Base-by-base conservation (phyloP, 106 monocot genomes). In the Dendrobium nobile region DNA sequence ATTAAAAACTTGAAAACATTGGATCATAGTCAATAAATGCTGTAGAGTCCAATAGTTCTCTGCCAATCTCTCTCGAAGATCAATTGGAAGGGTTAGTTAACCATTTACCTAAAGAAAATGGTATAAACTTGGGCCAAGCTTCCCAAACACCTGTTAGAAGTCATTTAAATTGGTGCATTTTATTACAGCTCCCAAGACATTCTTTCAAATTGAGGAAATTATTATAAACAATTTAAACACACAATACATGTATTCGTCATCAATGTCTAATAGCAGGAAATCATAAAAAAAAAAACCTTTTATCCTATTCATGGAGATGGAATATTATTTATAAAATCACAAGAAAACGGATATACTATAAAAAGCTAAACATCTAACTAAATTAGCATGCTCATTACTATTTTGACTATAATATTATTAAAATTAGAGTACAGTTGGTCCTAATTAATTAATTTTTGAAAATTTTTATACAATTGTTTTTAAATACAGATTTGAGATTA, bases 51-150 rank as follows among this genome's bases (percentile, higher is more conserved):
- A 98, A 89, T 51, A 98, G 88, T 88, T 98, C 91, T 80, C 88
- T 90, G 84, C 83, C 98, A 92, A 98, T 28, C 28, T 98, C 92
- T 24, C 98, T 91, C 65, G 92, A 79, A 92, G 91, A 70, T 92
- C 98, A 87, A 94, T 87, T 40, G 94, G 98, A 85, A 98, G 95
- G 64, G 98, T 82, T 56, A 91, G 92, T 51, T 92, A 92, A 89
- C 80, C 82, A 82, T 95, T 98, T 98, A 95, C 95, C 82, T 87
- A 85, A 73, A 98, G 94, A 85, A 94, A 94, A 94, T 98, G 94
- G 61, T 94, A 98, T 88, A 95, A 90, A 78, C 92, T 95, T 82
- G 94, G 92, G 41, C 94, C 98, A 87, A 98, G 92, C 94, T 92
- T 95, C 94, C 95, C 98, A 95, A 95, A 98, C 0, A 98, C 94